Percentiles rank a stretch among this genome's conserved stretches.
Conservation (phyloP, 768 basidiomycete species). For the Mycena maculata region DNA sequence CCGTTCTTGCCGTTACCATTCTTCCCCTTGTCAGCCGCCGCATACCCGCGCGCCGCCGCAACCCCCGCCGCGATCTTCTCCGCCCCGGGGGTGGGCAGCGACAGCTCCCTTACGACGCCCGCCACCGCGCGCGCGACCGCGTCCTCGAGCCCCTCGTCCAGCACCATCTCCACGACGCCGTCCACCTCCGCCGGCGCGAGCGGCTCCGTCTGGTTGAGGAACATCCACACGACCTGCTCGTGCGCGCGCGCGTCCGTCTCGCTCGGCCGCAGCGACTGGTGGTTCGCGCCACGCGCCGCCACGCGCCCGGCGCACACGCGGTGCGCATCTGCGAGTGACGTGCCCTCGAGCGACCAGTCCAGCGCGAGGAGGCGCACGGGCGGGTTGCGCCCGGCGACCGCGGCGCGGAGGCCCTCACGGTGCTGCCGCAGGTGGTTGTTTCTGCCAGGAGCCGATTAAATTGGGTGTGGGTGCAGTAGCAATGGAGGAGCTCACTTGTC, state of each 20-base stretch:
- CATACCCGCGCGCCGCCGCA: constrained; percentile 54
- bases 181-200: constrained; percentile 76
- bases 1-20: constrained; percentile 50
- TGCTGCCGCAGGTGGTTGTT: constrained; percentile 93
- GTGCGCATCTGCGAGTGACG: constrained; percentile 68
- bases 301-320: constrained; percentile 85
- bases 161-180: constrained; percentile 72
- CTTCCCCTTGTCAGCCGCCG: constrained; percentile 42
- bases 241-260: constrained; percentile 56
- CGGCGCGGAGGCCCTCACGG: constrained; percentile 74
- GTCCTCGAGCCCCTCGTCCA: constrained; percentile 65
- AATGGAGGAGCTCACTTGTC: constrained; percentile 74
- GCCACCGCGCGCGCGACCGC: constrained; percentile 70
- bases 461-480: not conserved
- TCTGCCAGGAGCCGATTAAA: constrained; percentile 59
- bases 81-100: constrained; percentile 61
- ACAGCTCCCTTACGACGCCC: constrained; percentile 66
- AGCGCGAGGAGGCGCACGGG: constrained; percentile 84
- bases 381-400: constrained; percentile 54
- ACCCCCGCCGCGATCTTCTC: constrained; percentile 71
- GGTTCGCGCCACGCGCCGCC: constrained; percentile 79
- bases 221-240: constrained; percentile 86
- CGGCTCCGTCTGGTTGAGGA: constrained; percentile 72
- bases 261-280: constrained; percentile 83
- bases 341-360: constrained; percentile 68